Conservation (phyloP, 2,329 filamentous ascomycete genomes). For the Ophiostoma pallidulum region DNA sequence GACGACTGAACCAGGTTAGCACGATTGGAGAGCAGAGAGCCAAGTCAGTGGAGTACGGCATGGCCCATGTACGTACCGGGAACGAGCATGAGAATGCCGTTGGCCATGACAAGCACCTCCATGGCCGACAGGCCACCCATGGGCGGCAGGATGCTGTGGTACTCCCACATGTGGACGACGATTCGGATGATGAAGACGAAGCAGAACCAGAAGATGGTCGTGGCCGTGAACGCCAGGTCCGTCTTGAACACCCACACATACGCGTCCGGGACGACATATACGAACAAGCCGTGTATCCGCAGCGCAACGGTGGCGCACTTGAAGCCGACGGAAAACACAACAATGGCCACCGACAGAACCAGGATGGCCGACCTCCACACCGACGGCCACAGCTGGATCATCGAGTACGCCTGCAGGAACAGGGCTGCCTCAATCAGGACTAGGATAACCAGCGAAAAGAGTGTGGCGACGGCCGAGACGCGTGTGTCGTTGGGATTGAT, state of each 20-base stretch:
- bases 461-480: constrained; percentile 30
- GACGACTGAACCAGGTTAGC: constrained; percentile 30
- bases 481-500: constrained; percentile 33
- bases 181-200: constrained; percentile 46
- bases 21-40: too few relatives aligned
- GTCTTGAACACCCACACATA: constrained; percentile 31
- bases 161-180: constrained; percentile 36
- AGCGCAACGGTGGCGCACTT: constrained; percentile 28
- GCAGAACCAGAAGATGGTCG: constrained; percentile 39
- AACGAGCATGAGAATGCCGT: constrained; percentile 46
- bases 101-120: constrained; percentile 47
- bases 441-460: constrained; percentile 35
- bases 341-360: constrained; percentile 27
- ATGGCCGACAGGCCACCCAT: constrained; percentile 37
- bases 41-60: background rate
- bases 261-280: background rate
- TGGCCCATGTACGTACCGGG: constrained; percentile 31
- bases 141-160: constrained; percentile 37
- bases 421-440: constrained; percentile 38
- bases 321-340: constrained; percentile 22
- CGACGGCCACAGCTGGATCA: constrained; percentile 39
- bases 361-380: constrained; percentile 23
- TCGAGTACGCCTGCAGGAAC: constrained; percentile 42
- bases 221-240: constrained; percentile 24
- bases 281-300: constrained; percentile 27